A percentile compares a stretch with the other conserved stretches of the same genome.
Conservation (phyloP, 257 asterid species). For the Capsicum rhomboideum region DNA sequence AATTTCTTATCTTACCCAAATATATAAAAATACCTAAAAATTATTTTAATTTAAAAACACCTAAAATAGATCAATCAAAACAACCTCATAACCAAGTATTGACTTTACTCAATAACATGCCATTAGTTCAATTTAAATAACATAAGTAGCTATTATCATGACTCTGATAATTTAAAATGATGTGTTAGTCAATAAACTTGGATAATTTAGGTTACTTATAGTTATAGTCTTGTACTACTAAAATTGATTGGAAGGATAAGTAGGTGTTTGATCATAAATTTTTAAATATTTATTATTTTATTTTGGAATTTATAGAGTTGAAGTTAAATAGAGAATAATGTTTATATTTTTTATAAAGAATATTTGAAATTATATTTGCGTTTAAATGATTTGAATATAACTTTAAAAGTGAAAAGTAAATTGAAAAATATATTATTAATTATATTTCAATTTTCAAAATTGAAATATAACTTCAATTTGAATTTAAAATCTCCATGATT, state of each 20-base stretch:
- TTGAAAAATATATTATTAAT: background rate
- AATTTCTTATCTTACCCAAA: too few relatives aligned
- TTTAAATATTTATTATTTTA: background rate
- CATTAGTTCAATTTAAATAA: background rate
- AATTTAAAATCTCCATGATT: background rate
- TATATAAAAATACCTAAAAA: too few relatives aligned
- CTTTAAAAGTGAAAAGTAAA: background rate
- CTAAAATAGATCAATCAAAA: too few relatives aligned
- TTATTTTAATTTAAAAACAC: too few relatives aligned
- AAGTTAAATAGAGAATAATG: background rate
- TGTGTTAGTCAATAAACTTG: background rate
- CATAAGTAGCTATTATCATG: background rate
- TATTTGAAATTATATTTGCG: background rate
- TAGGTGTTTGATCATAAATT: background rate
- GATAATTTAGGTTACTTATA: background rate
- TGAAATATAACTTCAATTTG: background rate
- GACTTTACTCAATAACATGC: background rate
- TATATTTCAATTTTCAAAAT: background rate
- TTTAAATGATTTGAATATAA: background rate
- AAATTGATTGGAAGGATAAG: background rate
- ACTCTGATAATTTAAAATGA: background rate
- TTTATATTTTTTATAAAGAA: background rate
- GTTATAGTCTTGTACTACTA: background rate
- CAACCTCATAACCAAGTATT: background rate
- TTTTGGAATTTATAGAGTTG: background rate